Percentiles rank a stretch among this genome's conserved stretches.
Conservation (phyloP, 768 basidiomycete species). For the Porpolomopsis calyptriformis region DNA sequence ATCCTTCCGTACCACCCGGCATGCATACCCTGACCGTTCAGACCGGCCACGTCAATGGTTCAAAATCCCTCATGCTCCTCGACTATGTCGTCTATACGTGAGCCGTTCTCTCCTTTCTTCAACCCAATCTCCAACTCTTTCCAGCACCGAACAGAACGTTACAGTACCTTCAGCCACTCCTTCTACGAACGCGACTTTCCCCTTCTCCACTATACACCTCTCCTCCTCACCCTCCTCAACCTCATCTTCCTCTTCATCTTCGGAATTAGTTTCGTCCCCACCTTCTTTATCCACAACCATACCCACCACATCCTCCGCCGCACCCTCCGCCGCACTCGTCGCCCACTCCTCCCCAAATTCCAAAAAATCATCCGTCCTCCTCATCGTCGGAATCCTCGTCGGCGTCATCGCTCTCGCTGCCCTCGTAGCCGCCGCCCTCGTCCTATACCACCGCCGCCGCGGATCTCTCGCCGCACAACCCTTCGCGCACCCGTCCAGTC, state of each 20-base stretch:
- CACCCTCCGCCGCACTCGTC: neutral
- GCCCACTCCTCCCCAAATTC: neutral
- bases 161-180: too few species aligned
- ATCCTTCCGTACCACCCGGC: constrained; percentile 17
- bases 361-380: too few species aligned
- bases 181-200: too few species aligned
- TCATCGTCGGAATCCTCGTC: too few species aligned
- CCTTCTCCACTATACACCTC: too few species aligned
- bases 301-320: neutral
- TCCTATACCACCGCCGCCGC: too few species aligned
- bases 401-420: neutral
- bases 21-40: constrained; percentile 24
- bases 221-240: too few species aligned
- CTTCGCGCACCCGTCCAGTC: too few species aligned
- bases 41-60: constrained; percentile 22
- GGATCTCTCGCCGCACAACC: too few species aligned
- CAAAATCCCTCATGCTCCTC: constrained; percentile 22
- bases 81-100: constrained; percentile 34
- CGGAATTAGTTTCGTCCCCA: too few species aligned
- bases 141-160: neutral
- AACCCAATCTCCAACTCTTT: neutral
- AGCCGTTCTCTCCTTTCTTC: constrained; percentile 7
- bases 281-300: neutral
- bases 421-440: neutral
- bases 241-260: too few species aligned